A percentile compares a stretch with the other conserved stretches of the same genome.
Conservation (phyloP, 2,329 filamentous ascomycete species). For the Aspergillus texensis region DNA sequence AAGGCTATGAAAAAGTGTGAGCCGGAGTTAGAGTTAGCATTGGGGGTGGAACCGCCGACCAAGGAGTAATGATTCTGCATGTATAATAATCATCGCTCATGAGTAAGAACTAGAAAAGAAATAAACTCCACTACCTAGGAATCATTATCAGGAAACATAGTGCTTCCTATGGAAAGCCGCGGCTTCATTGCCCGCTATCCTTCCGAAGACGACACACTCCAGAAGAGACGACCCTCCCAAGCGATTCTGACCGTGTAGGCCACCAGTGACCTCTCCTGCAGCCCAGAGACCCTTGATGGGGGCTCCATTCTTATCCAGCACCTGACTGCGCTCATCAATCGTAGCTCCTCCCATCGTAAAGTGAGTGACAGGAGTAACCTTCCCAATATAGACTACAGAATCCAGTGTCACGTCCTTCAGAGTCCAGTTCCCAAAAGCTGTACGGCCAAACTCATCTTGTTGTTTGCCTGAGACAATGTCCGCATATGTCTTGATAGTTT, state of each 20-base stretch:
- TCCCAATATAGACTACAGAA: slow-evolving; percentile 60
- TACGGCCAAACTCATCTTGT: slow-evolving; percentile 52
- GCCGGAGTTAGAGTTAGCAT: slow-evolving; percentile 46
- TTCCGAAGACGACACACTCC: slow-evolving; percentile 66
- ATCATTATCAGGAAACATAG: slow-evolving; percentile 6
- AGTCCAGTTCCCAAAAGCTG: slow-evolving; percentile 59
- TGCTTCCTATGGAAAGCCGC: slow-evolving; percentile 32
- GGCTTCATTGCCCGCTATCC: slow-evolving; percentile 57
- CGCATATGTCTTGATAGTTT: slow-evolving; percentile 55
- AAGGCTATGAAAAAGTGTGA: slow-evolving; percentile 55
- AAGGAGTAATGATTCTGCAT: slow-evolving; percentile 10
- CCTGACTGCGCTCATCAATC: slow-evolving; percentile 57
- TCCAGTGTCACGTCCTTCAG: slow-evolving; percentile 53
- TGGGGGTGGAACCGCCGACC: slow-evolving; percentile 13
- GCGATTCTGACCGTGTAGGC: slow-evolving; percentile 65
- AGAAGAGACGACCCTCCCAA: slow-evolving; percentile 64
- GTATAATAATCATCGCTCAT: not conserved
- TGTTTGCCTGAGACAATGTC: slow-evolving; percentile 44
- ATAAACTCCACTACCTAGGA: not conserved
- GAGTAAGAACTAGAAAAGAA: not conserved
- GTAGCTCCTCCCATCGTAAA: slow-evolving; percentile 69
- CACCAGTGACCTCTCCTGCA: slow-evolving; percentile 66
- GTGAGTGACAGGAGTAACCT: slow-evolving; percentile 65
- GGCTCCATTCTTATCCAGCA: slow-evolving; percentile 47
- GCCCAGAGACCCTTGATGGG: slow-evolving; percentile 62